A percentile compares a stretch with the other conserved stretches of the same genome.
Conservation (phyloP, 1,284 basidiomycete species). For the Coniophora puteana region DNA sequence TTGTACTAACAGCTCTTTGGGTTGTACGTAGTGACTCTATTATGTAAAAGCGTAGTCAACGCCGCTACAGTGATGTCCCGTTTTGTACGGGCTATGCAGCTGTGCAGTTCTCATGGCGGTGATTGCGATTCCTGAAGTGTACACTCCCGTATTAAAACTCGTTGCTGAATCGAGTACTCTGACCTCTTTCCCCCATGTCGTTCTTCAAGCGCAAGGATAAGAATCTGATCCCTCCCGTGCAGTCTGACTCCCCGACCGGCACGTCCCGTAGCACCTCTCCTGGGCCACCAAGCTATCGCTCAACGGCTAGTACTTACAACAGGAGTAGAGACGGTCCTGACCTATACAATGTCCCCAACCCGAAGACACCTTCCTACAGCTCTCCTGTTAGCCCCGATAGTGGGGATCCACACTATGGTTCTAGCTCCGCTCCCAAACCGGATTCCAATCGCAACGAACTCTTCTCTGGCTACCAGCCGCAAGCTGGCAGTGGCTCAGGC, state of each 20-base stretch:
- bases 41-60: too few species aligned
- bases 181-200: too few species aligned
- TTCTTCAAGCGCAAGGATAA: constrained; percentile 75
- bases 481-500: constrained; percentile 48
- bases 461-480: constrained; percentile 67
- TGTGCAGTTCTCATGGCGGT: too few species aligned
- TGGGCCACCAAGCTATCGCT: constrained; percentile 44
- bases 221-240: constrained; percentile 67
- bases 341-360: constrained; percentile 34
- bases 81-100: too few species aligned
- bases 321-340: constrained; percentile 61
- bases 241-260: constrained; percentile 28
- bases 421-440: constrained; percentile 47
- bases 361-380: constrained; percentile 22
- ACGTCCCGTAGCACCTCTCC: constrained; percentile 33
- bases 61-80: too few species aligned
- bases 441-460: constrained; percentile 72
- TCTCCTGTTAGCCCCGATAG: constrained; percentile 17
- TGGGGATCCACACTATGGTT: constrained; percentile 24
- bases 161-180: too few species aligned
- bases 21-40: not conserved
- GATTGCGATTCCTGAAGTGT: too few species aligned
- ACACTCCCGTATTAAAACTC: too few species aligned
- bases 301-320: constrained; percentile 59
- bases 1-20: not conserved